Evolutionary conservation across 2,329 filamentous ascomycete species (phyloP), one percentile per base, ranked within the genome.

Genomic region (Teratosphaeria viscida): DNA sequence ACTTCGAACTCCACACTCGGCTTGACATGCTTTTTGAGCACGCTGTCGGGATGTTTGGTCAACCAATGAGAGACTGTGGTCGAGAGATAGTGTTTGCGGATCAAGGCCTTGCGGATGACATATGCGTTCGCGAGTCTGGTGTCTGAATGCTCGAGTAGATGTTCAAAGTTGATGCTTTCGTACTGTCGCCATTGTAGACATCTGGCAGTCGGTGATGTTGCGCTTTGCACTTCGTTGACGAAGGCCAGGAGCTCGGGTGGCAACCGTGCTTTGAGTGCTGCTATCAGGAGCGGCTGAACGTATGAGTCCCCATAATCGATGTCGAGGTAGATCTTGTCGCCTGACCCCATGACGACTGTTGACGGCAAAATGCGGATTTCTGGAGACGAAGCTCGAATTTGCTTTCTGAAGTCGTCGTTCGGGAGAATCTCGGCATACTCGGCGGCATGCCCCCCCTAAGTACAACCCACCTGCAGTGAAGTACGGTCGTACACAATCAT

Each of bases 61-160:
- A 89, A 78, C 90, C 92, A 97, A 70, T 89, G 87, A 54, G 88
- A 82, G 26, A 96, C 83, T 0, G 92, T 96, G 23, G 86, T 84
- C 3, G 88, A 87, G 2, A 99, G 82, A 72, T 94, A 97, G 73
- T 99, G 94, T 75, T 99, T 99, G 61, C 94, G 85, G 67, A 97
- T 97, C 23, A 99, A 80, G 0, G 94, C 94, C 78, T 97, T 97
- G 68, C 94, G 88, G 72, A 97, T 95, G 70, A 96, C 83, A 74
- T 96, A 97, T 70, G 90, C 89, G 75, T 96, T 97, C 66, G 89
- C 81, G 1, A 96, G 78, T 11, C 82, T 84, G 0, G 83, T 84
- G 0, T 74, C 71, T 0, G 87, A 75, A 65, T 90, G 79, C 1
- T 78, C 73, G 60, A 88, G 79, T 19, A 88, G 82, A 67, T 87